phyloP scores from a whole-genome alignment of 2,329 filamentous ascomycete genomes.

The Calonectria hawksworthii region DNA sequence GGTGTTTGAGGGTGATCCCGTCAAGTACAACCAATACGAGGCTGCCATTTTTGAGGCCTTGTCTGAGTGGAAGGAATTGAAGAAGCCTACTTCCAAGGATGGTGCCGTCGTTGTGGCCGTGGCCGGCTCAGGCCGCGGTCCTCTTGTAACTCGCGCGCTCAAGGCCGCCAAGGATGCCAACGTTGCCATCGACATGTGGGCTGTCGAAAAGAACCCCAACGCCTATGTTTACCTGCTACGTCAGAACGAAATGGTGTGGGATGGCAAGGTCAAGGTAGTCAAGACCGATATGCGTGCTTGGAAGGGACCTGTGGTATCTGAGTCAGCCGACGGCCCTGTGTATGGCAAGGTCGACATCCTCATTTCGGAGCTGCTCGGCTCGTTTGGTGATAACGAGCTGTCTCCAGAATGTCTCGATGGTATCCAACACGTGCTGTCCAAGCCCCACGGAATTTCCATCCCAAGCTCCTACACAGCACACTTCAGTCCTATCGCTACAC shows the following conservation, averaged over 20 bases:
- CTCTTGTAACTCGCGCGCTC: constrained; percentile 88
- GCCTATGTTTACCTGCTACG: constrained; percentile 93
- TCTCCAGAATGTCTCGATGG: constrained; percentile 97
- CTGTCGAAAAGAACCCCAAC: constrained; percentile 98
- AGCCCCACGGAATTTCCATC: constrained; percentile 90
- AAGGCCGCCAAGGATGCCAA: constrained; percentile 82
- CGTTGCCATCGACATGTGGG: constrained; percentile 88
- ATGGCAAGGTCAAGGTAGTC: constrained; percentile 83
- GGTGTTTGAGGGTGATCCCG: constrained; percentile 97
- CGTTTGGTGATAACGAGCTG: constrained; percentile 96
- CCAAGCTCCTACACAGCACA: constrained; percentile 94
- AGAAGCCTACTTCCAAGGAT: constrained; percentile 79
- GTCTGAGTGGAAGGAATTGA: constrained; percentile 80
- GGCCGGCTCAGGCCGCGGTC: constrained; percentile 92
- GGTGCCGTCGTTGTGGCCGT: constrained; percentile 88
- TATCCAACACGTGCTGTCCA: constrained; percentile 88
- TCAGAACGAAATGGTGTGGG: constrained; percentile 88
- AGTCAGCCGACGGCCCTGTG: constrained; percentile 59
- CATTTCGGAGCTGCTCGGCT: constrained; percentile 93
- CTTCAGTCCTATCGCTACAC: constrained; percentile 90
- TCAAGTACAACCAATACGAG: constrained; percentile 98
- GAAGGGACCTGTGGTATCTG: constrained; percentile 79
- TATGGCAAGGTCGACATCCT: constrained; percentile 88
- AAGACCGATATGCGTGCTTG: constrained; percentile 98
- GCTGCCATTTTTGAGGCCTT: constrained; percentile 85